Conservation (phyloP, 1,284 basidiomycete genomes). For the Ceratobasidium sp. region DNA sequence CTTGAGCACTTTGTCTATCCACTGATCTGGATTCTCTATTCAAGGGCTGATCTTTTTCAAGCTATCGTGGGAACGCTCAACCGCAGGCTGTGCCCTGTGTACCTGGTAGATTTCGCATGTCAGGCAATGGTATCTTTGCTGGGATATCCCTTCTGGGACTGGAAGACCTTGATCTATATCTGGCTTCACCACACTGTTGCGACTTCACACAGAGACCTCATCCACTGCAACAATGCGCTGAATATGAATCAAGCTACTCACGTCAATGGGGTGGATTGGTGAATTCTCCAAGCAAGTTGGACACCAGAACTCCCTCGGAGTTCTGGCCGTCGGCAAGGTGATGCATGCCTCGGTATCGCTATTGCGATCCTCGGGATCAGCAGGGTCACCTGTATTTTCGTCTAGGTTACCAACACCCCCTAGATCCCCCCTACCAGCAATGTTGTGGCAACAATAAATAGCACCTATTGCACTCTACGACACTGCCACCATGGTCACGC, state of each 20-base stretch:
- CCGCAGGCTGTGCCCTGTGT: neutral
- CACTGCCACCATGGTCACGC: neutral
- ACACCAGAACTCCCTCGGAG: neutral
- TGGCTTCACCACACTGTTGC: slow-evolving; percentile 1
- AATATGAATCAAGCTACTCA: neutral
- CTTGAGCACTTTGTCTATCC: neutral
- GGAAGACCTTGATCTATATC: neutral
- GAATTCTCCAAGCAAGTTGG: neutral
- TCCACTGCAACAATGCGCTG: neutral
- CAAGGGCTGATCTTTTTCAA: too few species aligned
- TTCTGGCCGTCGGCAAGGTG: neutral
- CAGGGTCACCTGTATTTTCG: too few species aligned
- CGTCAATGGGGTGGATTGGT: neutral
- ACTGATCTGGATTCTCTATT: too few species aligned
- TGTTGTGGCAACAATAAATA: neutral
- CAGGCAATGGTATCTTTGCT: neutral
- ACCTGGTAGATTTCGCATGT: neutral
- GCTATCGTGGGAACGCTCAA: neutral
- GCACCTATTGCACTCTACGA: neutral
- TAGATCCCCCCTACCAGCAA: neutral
- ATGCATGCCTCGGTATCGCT: neutral
- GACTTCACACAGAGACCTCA: slow-evolving; percentile 3
- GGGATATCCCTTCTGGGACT: neutral
- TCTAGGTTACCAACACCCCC: too few species aligned
- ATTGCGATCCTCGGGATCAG: neutral